These are phyloP conservation scores for Coemansia sp. DNA, from an alignment of 192 early-diverging fungal species.

Conservation along the genomic window DNA sequence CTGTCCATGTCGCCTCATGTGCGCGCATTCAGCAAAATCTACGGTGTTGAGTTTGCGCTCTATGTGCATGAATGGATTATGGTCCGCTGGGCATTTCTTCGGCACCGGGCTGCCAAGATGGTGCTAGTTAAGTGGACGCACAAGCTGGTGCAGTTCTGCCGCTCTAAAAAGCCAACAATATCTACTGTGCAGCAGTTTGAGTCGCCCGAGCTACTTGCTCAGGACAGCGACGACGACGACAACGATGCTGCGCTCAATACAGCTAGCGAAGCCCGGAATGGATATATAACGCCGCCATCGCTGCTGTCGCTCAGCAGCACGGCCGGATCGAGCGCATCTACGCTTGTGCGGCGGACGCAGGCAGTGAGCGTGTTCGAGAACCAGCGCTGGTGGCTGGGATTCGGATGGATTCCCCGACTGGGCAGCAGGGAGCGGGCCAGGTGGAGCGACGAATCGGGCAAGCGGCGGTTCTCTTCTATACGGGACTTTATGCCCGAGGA, in stretches of 20 bases:
- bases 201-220: slow-evolving; percentile 11
- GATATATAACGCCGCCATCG: slow-evolving; percentile 44
- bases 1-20: slow-evolving; percentile 50
- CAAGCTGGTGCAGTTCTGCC: neutral
- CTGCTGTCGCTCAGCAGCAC: slow-evolving; percentile 36
- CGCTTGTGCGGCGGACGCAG: slow-evolving; percentile 30
- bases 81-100: slow-evolving; percentile 10
- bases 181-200: slow-evolving; percentile 6
- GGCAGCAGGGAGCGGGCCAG: slow-evolving; percentile 60
- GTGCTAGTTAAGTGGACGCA: slow-evolving; percentile 12
- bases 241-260: neutral
- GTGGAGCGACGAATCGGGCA: slow-evolving; percentile 69
- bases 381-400: slow-evolving; percentile 77
- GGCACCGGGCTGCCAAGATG: slow-evolving; percentile 4
- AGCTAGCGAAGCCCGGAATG: slow-evolving; percentile 13
- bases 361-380: slow-evolving; percentile 63
- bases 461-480: slow-evolving; percentile 51
- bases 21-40: slow-evolving; percentile 44
- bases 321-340: slow-evolving; percentile 25
- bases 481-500: slow-evolving; percentile 57
- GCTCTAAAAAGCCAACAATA: neutral
- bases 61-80: slow-evolving; percentile 25
- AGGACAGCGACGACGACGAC: slow-evolving; percentile 14
- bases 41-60: slow-evolving; percentile 35
- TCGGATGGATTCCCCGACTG: slow-evolving; percentile 69